phyloP scores from a whole-genome alignment of 2,329 filamentous ascomycete species.

The Botrytis paeoniae region DNA sequence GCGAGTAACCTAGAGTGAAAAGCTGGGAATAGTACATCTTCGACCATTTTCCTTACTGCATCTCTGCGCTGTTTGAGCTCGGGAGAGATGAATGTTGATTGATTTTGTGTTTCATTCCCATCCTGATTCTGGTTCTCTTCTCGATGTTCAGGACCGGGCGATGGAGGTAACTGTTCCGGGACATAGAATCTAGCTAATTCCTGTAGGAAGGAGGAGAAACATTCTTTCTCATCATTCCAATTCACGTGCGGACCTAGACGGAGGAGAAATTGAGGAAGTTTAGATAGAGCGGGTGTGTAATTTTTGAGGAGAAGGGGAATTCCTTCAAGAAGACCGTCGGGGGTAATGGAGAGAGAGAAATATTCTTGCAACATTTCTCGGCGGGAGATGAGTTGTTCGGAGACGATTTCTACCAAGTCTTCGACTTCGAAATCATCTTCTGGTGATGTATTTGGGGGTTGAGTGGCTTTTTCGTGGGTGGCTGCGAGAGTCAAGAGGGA shows the following conservation, averaged over 20 bases:
- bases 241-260: constrained; percentile 83
- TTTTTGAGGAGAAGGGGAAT: constrained; percentile 86
- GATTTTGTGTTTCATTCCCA: not conserved
- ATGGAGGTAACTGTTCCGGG: constrained; percentile 73
- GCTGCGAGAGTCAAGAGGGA: constrained; percentile 72
- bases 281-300: constrained; percentile 80
- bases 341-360: constrained; percentile 80
- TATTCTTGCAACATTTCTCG: constrained; percentile 90
- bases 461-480: constrained; percentile 60
- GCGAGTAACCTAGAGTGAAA: constrained; percentile 80
- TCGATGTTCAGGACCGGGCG: constrained; percentile 39
- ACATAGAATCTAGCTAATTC: constrained; percentile 90
- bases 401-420: constrained; percentile 63
- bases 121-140: constrained; percentile 32
- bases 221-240: constrained; percentile 80
- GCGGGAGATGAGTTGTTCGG: constrained; percentile 66
- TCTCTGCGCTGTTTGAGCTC: constrained; percentile 56
- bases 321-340: constrained; percentile 69
- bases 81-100: constrained; percentile 40
- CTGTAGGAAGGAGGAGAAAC: constrained; percentile 79
- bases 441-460: constrained; percentile 33
- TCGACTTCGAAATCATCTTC: constrained; percentile 61
- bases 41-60: constrained; percentile 72
- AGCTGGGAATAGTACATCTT: constrained; percentile 86
- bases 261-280: constrained; percentile 84